These are phyloP conservation scores for Serendipita sp. DNA, from an alignment of 768 basidiomycete genomes.

Conservation along the genomic window DNA sequence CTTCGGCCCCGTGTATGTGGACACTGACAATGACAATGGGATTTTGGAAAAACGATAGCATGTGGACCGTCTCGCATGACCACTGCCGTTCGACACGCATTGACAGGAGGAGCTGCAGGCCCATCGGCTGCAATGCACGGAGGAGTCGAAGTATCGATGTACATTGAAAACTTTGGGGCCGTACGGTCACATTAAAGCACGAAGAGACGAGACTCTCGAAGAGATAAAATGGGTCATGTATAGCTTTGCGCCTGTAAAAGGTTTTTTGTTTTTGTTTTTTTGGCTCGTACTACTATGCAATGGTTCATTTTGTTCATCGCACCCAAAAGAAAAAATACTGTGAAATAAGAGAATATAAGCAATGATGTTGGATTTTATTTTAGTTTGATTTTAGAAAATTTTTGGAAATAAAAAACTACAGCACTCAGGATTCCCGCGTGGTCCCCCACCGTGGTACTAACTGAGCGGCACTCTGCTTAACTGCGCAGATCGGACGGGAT, in stretches of 20 bases:
- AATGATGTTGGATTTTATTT: too few species aligned
- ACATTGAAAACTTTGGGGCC: constrained; percentile 5
- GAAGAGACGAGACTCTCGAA: not conserved
- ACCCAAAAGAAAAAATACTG: not conserved
- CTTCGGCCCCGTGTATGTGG: too few species aligned
- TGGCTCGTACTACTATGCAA: not conserved
- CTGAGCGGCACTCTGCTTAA: constrained; percentile 46
- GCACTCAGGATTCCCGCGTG: constrained; percentile 42
- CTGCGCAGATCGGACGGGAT: constrained; percentile 44
- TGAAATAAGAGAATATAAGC: not conserved
- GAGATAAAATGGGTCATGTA: not conserved
- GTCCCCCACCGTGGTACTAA: constrained; percentile 53
- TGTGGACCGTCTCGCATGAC: not conserved
- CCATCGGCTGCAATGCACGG: not conserved
- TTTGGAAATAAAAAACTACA: constrained; percentile 20
- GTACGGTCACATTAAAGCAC: not conserved
- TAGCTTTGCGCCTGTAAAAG: not conserved
- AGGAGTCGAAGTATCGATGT: not conserved
- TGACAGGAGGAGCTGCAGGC: not conserved
- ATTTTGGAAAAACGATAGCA: not conserved
- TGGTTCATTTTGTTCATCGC: not conserved
- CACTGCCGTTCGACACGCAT: not conserved
- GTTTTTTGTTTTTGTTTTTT: not conserved
- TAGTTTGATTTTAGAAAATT: too few species aligned
- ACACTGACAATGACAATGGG: not conserved